Conservation (phyloP, 2,329 filamentous ascomycete genomes). For the Colletotrichum echinochloae region DNA sequence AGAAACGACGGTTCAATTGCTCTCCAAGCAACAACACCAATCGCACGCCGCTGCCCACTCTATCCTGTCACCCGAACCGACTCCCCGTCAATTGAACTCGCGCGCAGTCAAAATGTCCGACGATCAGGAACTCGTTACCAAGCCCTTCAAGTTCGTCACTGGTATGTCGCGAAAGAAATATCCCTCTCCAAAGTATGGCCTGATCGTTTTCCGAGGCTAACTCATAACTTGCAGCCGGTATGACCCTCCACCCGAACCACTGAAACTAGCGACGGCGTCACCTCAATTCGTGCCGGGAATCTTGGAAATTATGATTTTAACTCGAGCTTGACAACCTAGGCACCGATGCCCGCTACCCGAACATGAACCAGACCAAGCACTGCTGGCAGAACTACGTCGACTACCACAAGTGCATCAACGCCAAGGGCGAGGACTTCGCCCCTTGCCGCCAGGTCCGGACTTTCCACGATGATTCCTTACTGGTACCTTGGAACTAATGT, state of each 20-base stretch:
- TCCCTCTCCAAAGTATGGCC: conserved; percentile 51
- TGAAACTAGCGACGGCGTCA: conserved; percentile 44
- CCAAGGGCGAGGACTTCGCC: conserved; percentile 98
- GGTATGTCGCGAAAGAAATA: conserved; percentile 71
- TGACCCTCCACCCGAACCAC: conserved; percentile 44
- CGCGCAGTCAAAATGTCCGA: conserved; percentile 84
- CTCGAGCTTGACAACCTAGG: conserved; percentile 69
- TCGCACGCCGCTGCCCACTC: conserved; percentile 54
- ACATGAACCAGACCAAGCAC: conserved; percentile 99
- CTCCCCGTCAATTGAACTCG: conserved; percentile 44
- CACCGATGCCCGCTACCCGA: conserved; percentile 99
- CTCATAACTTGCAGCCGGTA: conserved; percentile 57
- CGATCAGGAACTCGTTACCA: conserved; percentile 84
- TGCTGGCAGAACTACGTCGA: conserved; percentile 99
- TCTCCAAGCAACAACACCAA: conserved; percentile 48
- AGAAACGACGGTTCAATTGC: conserved; percentile 43
- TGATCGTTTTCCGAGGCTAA: conserved; percentile 57
- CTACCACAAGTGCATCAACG: conserved; percentile 99
- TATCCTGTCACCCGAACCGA: conserved; percentile 47
- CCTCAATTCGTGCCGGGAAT: conserved; percentile 45
- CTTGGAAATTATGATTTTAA: conserved; percentile 20
- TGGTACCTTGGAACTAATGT: conserved; percentile 43
- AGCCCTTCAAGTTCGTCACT: conserved; percentile 99
- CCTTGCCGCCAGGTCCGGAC: conserved; percentile 90
- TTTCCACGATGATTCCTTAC: not conserved